phyloP scores from a whole-genome alignment of 2,329 filamentous ascomycete genomes.

The Macrophomina pseudophaseolina region DNA sequence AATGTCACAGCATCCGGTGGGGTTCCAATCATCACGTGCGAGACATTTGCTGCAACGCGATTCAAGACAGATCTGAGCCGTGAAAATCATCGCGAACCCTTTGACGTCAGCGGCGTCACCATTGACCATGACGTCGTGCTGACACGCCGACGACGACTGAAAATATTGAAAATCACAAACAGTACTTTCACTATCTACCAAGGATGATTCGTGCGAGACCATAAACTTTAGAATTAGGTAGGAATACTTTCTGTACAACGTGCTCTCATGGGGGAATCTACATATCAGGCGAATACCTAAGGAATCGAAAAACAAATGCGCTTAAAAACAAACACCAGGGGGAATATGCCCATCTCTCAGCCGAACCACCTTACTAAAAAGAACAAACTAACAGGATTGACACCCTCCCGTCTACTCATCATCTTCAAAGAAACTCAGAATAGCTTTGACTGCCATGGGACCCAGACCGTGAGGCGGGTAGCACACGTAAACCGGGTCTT shows the following conservation, averaged over 20 bases:
- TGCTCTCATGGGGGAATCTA: constrained; percentile 22
- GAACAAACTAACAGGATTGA: background rate
- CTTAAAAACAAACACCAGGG: background rate
- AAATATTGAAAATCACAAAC: no score
- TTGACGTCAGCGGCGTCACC: constrained; percentile 6
- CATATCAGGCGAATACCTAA: constrained; percentile 6
- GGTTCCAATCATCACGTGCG: background rate
- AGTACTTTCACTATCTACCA: background rate
- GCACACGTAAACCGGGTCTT: constrained; percentile 86
- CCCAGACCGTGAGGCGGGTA: constrained; percentile 87
- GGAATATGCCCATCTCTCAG: constrained; percentile 7
- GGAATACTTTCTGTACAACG: background rate
- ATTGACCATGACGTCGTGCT: background rate
- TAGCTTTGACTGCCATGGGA: constrained; percentile 79
- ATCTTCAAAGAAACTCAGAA: constrained; percentile 89
- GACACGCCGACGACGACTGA: no score
- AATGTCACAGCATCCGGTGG: no score
- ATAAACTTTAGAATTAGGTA: background rate
- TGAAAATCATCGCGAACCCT: background rate
- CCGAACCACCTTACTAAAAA: background rate
- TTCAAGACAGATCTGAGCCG: background rate
- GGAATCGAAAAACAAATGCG: background rate
- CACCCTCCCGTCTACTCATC: constrained; percentile 40
- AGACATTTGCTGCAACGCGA: background rate
- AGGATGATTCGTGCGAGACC: background rate